Base-by-base conservation (phyloP, 257 asterid genomes). In the Pogostemon cablin region DNA sequence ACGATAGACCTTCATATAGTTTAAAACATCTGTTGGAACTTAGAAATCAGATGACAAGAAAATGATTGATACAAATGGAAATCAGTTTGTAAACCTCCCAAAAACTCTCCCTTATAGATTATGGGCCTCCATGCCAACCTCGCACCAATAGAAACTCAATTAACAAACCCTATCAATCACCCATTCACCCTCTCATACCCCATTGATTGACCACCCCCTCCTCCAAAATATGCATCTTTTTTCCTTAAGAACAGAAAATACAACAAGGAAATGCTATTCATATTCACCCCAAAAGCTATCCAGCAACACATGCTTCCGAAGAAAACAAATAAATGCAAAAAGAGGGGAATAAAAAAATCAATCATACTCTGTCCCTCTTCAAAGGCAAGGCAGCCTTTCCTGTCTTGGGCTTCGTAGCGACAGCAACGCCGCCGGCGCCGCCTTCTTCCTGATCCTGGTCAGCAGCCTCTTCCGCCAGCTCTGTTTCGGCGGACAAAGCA, bases 381-480 rank as follows among this genome's bases (percentile, higher is more conserved):
- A 90, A 79, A 37, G 74, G 88, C 86, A 92, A 81, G 38, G 95
- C 96, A 75, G 98, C 96, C 80, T 92, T 92, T 53, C 98, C 98
- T 78, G 81, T 92, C 92, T 88, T 92, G 7, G 96, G 95, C 85
- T 86, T 90, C 4, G 86, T 65, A 0, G 80, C 81, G 59, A 89
- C 89, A 46, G 84, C 80, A 67, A 62, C 81, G 37, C 42, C 42
- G 0, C 42, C 63, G 41, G 11, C 41, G 25, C 77, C 83, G 32
- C 71, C 84, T 38, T 66, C 85, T 44, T 70, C 87, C 6, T 48
- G 80, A 71, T 54, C 73, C 79, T 64, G 72, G 12, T 78, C 86
- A 39, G 39, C 67, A 9, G 70, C 83, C 47, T 75, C 90, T 54
- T 81, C 90, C 9, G 41, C 85, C 41, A 83, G 81, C 70, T 87